Evolutionary conservation across 2,329 filamentous ascomycete genomes (phyloP).

Genomic region (Nigrospora sphaerica): DNA sequence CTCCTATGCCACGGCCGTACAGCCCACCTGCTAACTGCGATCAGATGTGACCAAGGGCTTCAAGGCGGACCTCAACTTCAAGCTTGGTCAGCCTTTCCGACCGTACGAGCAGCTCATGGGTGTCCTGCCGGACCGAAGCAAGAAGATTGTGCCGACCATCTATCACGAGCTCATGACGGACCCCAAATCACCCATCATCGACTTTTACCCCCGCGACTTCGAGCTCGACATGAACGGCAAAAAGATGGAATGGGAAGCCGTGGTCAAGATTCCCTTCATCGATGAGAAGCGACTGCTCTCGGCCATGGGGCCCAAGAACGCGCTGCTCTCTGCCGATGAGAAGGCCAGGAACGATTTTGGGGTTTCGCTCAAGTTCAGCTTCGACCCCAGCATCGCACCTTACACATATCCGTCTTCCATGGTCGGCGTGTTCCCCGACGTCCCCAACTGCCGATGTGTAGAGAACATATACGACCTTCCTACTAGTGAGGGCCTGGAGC

Average conservation of each 20-base stretch:
- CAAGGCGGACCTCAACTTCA: conserved; percentile 82
- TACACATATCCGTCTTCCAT: conserved; percentile 76
- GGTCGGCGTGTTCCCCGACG: conserved; percentile 82
- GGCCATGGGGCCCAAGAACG: conserved; percentile 82
- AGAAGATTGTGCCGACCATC: conserved; percentile 81
- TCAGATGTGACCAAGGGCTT: conserved; percentile 83
- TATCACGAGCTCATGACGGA: conserved; percentile 94
- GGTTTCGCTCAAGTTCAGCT: conserved; percentile 87
- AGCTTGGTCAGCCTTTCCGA: conserved; percentile 87
- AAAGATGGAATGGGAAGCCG: conserved; percentile 99
- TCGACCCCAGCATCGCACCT: conserved; percentile 69
- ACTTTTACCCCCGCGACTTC: conserved; percentile 97
- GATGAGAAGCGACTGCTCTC: conserved; percentile 78
- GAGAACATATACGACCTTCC: conserved; percentile 96
- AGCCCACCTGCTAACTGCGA: conserved; percentile 10
- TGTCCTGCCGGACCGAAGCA: conserved; percentile 92
- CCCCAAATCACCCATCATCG: conserved; percentile 83
- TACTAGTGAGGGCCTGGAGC: conserved; percentile 81
- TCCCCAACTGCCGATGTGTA: conserved; percentile 80
- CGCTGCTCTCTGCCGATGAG: conserved; percentile 70
- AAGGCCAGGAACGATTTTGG: conserved; percentile 83
- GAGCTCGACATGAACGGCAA: conserved; percentile 99
- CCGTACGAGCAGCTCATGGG: conserved; percentile 98
- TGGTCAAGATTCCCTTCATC: conserved; percentile 98
- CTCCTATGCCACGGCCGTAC: background rate